Conservation (phyloP, 1,284 basidiomycete species). For the Inonotus obliquus region DNA sequence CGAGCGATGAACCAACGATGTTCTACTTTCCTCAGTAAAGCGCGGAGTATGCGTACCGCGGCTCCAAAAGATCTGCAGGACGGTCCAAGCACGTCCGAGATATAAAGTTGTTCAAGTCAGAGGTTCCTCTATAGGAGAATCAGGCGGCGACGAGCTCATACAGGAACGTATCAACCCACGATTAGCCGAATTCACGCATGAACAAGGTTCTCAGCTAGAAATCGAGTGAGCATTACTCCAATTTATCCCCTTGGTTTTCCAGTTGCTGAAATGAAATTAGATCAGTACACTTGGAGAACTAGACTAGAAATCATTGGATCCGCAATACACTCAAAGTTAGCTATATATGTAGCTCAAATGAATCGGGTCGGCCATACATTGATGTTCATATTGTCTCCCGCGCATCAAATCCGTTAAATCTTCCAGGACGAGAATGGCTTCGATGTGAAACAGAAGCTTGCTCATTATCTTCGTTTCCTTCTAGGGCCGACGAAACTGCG, state of each 20-base stretch:
- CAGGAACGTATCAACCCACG: conserved; percentile 62
- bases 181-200: conserved; percentile 61
- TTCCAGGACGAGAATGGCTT: neutral
- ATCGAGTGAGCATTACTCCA: conserved; percentile 43
- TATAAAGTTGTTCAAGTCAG: conserved; percentile 59
- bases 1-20: too few species aligned
- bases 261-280: neutral
- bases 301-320: too few species aligned
- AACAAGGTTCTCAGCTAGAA: conserved; percentile 68
- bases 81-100: conserved; percentile 28
- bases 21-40: too few species aligned
- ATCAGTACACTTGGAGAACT: too few species aligned
- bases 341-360: too few species aligned
- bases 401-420: neutral
- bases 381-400: neutral
- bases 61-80: neutral
- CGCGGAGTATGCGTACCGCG: too few species aligned
- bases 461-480: too few species aligned
- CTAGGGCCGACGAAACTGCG: neutral
- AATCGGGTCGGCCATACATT: too few species aligned
- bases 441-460: neutral
- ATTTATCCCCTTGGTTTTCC: neutral
- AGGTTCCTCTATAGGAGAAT: conserved; percentile 35
- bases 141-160: conserved; percentile 30
- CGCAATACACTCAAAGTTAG: neutral